Evolutionary conservation across 345 rosid genomes (phyloP), one percentile per base, ranked within the genome.

Genomic region (Jatropha curcas): DNA sequence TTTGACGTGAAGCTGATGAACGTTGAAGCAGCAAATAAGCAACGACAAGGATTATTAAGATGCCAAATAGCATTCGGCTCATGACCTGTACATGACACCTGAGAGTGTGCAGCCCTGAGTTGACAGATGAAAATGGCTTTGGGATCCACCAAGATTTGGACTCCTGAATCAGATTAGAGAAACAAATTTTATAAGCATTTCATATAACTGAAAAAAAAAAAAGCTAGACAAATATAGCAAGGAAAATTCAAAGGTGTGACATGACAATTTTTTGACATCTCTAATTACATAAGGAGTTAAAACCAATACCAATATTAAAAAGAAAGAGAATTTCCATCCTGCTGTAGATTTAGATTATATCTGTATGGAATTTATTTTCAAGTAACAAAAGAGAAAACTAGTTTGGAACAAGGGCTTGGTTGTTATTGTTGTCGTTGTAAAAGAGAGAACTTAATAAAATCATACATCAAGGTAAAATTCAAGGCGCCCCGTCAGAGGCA

Each of bases 71-170:
- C 84, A 89, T 86, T 69, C 86, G 81, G 80, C 85, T 83, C 70
- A 86, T 52, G 17, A 95, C 90, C 81, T 80, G 85, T 65, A 84
- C 63, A 64, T 88, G 93, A 62, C 99, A 95, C 39, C 45, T 76
- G 30, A 87, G 41, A 28, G 62, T 82, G 70, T 81, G 76, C 39
- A 84, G 55, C 55, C 85, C 92, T 1, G 88, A 76, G 80, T 76
- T 86, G 20, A 96, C 65, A 50, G 85, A 80, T 17, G 93, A 65
- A 57, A 91, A 77, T 22, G 82, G 80, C 76, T 75, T 82, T 0
- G 88, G 91, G 1, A 90, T 67, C 97, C 97, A 93, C 98, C 99
- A 89, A 8, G 93, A 74, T 13, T 79, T 84, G 53, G 81, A 73
- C 52, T 78, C 86, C 92, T 93, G 84, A 66, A 75, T 52, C 52